A percentile compares a stretch with the other conserved stretches of the same genome.
These are phyloP conservation scores for Millerago galiae DNA, from an alignment of 805 yeast species.

Conservation along the genomic window DNA sequence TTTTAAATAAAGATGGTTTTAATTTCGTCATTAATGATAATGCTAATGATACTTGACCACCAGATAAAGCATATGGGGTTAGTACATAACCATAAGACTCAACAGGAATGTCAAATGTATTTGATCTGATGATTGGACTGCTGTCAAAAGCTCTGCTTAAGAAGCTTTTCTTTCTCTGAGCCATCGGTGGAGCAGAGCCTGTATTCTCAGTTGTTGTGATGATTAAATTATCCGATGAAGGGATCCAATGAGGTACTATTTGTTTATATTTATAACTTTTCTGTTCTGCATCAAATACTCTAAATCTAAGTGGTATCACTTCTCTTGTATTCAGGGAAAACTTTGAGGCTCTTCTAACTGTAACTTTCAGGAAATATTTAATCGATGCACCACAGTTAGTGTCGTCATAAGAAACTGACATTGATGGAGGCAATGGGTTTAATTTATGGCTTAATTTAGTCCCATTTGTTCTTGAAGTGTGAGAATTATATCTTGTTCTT, in stretches of 20 bases:
- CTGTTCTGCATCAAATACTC: constrained; percentile 27
- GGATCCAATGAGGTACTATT: not conserved
- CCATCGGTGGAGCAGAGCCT: not conserved
- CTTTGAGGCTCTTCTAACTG: constrained; percentile 47
- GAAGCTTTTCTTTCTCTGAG: not conserved
- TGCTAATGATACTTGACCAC: not conserved
- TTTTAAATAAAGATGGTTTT: constrained; percentile 1
- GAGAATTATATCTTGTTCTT: constrained; percentile 7
- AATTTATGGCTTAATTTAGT: not conserved
- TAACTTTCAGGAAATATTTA: constrained; percentile 50
- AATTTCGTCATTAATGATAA: constrained; percentile 14
- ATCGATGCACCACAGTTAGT: not conserved
- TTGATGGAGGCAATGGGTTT: constrained; percentile 8
- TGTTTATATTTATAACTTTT: not conserved
- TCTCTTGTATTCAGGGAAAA: constrained; percentile 41
- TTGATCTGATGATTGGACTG: not conserved
- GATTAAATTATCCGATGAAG: not conserved
- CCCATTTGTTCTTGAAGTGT: not conserved
- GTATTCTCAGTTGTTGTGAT: not conserved
- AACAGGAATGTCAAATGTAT: not conserved
- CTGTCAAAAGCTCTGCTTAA: not conserved
- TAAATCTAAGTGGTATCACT: constrained; percentile 35
- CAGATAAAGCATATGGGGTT: not conserved
- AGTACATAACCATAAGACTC: not conserved
- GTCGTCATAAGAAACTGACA: not conserved